phyloP scores from a whole-genome alignment of 345 rosid species.

The Eucalyptus virginea region DNA sequence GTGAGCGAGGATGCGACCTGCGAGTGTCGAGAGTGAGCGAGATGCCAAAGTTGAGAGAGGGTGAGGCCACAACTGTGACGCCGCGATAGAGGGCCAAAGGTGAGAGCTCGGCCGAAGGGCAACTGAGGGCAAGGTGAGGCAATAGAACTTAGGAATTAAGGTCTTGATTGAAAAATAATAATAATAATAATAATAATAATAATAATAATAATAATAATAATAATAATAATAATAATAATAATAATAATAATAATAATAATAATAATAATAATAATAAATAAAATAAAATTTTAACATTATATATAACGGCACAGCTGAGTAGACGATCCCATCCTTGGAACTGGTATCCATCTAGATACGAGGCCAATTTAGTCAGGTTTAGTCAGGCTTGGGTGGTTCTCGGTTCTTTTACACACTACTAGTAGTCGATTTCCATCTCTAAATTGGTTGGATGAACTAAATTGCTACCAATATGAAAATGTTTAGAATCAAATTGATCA shows the following conservation, averaged over 20 bases:
- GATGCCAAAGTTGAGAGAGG: neutral
- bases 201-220: no score
- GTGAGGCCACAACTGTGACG: neutral
- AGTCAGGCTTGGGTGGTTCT: accelerated
- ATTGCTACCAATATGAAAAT: accelerated
- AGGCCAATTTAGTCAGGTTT: no score
- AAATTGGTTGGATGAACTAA: accelerated
- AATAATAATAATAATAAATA: no score
- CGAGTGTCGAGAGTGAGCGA: neutral
- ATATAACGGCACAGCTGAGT: no score
- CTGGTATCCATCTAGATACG: accelerated
- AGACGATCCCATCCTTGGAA: accelerated
- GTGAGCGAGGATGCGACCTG: neutral
- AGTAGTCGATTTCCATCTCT: accelerated
- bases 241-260: no score
- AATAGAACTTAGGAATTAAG: neutral
- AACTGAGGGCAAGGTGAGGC: neutral
- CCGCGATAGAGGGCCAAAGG: neutral
- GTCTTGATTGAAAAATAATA: neutral
- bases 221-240: no score
- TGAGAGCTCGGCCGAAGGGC: neutral
- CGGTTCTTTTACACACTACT: accelerated
- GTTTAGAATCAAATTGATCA: accelerated
- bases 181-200: no score
- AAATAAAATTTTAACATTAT: no score